Conservation (phyloP, 495 filamentous ascomycete genomes). For the Hypoxylon cercidicola region DNA sequence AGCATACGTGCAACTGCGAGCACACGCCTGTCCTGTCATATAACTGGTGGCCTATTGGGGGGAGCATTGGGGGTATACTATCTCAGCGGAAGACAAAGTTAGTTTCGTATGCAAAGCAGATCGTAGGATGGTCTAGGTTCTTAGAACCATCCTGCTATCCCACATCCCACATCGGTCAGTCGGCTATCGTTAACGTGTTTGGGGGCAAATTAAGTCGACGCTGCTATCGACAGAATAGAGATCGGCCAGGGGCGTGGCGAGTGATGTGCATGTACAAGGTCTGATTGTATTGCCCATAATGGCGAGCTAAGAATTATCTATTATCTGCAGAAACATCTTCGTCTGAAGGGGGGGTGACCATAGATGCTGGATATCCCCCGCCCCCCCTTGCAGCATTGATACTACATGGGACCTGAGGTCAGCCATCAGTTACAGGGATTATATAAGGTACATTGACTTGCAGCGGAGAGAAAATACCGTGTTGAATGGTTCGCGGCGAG, state of each 20-base stretch:
- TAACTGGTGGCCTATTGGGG: slow-evolving; percentile 6
- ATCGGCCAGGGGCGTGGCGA: not conserved
- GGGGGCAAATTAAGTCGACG: slow-evolving; percentile 22
- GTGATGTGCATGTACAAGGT: slow-evolving; percentile 8
- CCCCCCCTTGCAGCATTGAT: too few species aligned
- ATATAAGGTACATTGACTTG: slow-evolving; percentile 1
- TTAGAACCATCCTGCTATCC: not conserved
- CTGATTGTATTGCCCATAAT: slow-evolving; percentile 12
- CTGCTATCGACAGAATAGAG: slow-evolving; percentile 7
- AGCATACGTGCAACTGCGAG: slow-evolving; percentile 19
- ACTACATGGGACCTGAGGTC: slow-evolving; percentile 9
- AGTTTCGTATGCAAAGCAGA: slow-evolving; percentile 6
- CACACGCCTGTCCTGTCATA: slow-evolving; percentile 9
- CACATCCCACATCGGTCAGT: slow-evolving; percentile 7
- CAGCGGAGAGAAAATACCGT: slow-evolving; percentile 1
- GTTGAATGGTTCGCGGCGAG: slow-evolving; percentile 15
- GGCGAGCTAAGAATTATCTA: slow-evolving; percentile 15
- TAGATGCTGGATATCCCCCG: slow-evolving; percentile 12
- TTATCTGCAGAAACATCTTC: slow-evolving; percentile 14
- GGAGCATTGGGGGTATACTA: slow-evolving; percentile 11
- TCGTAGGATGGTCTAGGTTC: not conserved
- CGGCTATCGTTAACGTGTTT: slow-evolving; percentile 11
- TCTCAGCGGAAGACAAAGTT: slow-evolving; percentile 6
- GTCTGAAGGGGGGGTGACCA: slow-evolving; percentile 4
- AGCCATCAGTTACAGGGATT: slow-evolving; percentile 20